Evolutionary conservation across 1,139 yeast species (phyloP).

Genomic region (Lodderomyces parapsilosis): DNA sequence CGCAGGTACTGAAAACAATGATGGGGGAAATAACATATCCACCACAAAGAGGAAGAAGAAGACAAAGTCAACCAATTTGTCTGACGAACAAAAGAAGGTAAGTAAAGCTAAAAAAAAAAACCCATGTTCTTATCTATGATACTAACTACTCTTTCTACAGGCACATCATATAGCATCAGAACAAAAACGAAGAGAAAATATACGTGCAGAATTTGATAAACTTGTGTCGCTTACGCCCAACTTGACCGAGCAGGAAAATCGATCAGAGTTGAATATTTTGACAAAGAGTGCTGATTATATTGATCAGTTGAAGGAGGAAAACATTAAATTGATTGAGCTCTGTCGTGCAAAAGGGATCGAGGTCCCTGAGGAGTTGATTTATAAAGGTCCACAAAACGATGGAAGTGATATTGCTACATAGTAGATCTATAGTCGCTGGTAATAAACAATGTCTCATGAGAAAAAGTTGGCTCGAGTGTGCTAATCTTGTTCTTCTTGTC

Average conservation of each 20-base stretch:
- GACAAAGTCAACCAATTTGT: conserved; percentile 31
- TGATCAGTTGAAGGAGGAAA: conserved; percentile 41
- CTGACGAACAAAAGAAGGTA: conserved; percentile 49
- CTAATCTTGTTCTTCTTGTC: conserved; percentile 17
- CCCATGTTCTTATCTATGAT: not conserved
- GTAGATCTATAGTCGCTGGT: not conserved
- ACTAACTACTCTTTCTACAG: conserved; percentile 20
- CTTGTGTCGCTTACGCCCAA: conserved; percentile 45
- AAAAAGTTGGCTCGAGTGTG: too few relatives aligned
- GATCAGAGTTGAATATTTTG: conserved; percentile 45
- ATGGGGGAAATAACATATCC: not conserved
- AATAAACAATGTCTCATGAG: not conserved
- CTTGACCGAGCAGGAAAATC: conserved; percentile 40
- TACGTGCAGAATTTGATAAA: conserved; percentile 46
- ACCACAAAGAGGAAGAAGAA: conserved; percentile 17
- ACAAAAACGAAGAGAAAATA: conserved; percentile 48
- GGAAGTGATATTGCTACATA: conserved; percentile 18
- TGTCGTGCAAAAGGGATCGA: conserved; percentile 37
- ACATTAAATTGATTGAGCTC: conserved; percentile 32
- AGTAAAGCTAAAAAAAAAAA: too few relatives aligned
- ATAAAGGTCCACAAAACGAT: conserved; percentile 35
- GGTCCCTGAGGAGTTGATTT: conserved; percentile 37
- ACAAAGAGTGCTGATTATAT: conserved; percentile 49
- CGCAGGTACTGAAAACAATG: not conserved
- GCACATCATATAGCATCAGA: conserved; percentile 54